Evolutionary conservation across 345 rosid genomes (phyloP).

Genomic region (Raphanus sativus): DNA sequence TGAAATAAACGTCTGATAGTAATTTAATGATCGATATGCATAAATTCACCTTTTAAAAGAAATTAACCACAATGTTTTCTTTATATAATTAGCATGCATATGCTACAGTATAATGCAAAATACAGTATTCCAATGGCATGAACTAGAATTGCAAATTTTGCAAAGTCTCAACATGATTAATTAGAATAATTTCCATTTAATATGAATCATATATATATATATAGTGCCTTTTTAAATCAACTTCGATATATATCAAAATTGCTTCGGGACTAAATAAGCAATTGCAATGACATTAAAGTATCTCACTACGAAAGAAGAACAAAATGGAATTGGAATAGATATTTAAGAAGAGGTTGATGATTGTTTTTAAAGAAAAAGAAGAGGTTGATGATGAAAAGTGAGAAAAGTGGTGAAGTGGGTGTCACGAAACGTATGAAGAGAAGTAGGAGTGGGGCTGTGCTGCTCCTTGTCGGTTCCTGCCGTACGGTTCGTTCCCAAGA

Average conservation of each 20-base stretch:
- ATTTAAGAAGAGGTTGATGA: background rate
- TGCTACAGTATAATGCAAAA: background rate
- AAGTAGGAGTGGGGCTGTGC: slow-evolving; percentile 34
- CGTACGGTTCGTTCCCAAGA: slow-evolving; percentile 22
- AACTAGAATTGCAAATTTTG: background rate
- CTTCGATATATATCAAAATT: background rate
- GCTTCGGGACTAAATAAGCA: background rate
- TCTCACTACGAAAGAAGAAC: background rate
- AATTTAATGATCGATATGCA: background rate
- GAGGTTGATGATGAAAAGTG: background rate
- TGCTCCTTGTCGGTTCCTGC: slow-evolving; percentile 29
- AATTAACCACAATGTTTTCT: background rate
- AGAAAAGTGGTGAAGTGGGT: slow-evolving; percentile 34
- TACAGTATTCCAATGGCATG: background rate
- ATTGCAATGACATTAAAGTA: background rate
- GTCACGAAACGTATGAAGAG: slow-evolving; percentile 36
- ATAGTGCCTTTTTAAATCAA: background rate
- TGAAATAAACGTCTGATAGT: background rate
- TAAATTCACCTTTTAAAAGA: background rate
- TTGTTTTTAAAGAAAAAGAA: too few relatives aligned
- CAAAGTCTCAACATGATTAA: background rate
- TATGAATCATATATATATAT: too few relatives aligned
- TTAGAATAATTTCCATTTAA: background rate
- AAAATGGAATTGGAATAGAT: background rate
- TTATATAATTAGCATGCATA: background rate